These are phyloP conservation scores for Saitozyma podzolica DNA, from an alignment of 768 basidiomycete species.

Conservation along the genomic window DNA sequence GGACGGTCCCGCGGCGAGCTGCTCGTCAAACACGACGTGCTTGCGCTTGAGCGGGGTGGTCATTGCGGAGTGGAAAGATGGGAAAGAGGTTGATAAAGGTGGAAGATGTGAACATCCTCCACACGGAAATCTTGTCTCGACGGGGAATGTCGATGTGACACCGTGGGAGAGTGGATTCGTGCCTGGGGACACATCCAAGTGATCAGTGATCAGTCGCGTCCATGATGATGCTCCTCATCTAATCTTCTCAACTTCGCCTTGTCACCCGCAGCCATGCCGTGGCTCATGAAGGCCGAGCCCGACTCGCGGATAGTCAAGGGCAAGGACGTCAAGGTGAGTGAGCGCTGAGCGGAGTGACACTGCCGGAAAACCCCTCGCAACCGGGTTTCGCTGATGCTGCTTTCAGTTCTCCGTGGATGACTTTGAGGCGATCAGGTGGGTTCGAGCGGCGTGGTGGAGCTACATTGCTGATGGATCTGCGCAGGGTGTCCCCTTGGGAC, in stretches of 20 bases:
- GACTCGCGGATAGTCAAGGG: slow-evolving; percentile 52
- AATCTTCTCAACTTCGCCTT: too few species aligned
- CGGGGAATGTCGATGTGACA: background rate
- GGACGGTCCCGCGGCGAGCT: background rate
- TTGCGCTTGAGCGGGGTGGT: slow-evolving; percentile 14
- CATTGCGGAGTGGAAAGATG: background rate
- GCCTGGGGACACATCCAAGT: too few species aligned
- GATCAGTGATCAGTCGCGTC: too few species aligned
- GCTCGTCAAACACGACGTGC: slow-evolving; percentile 14
- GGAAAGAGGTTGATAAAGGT: background rate
- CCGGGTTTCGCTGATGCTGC: background rate
- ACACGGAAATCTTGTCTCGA: background rate
- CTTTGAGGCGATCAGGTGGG: slow-evolving; percentile 47
- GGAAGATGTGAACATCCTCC: slow-evolving; percentile 3
- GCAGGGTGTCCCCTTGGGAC: slow-evolving; percentile 46
- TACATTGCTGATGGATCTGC: background rate
- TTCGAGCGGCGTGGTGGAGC: background rate
- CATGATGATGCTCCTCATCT: too few species aligned
- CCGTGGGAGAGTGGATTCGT: slow-evolving; percentile 18
- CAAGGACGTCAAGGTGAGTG: slow-evolving; percentile 52
- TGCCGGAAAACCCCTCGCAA: too few species aligned
- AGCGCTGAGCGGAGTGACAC: too few species aligned
- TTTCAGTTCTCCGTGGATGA: slow-evolving; percentile 52
- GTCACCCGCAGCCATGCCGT: slow-evolving; percentile 28
- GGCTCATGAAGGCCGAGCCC: slow-evolving; percentile 54